Conservation (phyloP, 169 alveolate genomes). For the Babesia sp. region DNA sequence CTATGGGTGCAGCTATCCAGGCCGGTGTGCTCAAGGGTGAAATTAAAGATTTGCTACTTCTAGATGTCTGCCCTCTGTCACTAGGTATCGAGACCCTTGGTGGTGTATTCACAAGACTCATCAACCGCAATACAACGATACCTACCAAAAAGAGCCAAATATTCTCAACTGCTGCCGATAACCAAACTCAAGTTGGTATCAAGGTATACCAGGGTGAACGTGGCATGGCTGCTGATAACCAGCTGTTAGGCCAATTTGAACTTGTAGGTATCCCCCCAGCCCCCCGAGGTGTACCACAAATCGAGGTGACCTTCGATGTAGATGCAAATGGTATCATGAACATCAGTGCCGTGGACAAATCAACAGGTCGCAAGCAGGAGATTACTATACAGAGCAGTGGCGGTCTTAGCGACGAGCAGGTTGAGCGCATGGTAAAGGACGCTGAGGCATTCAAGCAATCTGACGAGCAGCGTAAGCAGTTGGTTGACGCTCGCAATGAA, state of each 20-base stretch:
- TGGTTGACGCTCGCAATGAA: conserved; percentile 92
- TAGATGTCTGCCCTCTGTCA: conserved; percentile 95
- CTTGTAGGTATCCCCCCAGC: conserved; percentile 98
- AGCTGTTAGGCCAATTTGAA: conserved; percentile 96
- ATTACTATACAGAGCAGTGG: conserved; percentile 96
- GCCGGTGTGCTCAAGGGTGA: conserved; percentile 97
- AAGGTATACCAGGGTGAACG: conserved; percentile 99
- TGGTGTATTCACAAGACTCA: conserved; percentile 95
- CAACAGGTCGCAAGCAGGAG: conserved; percentile 93
- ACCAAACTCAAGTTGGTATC: conserved; percentile 96
- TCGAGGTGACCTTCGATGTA: conserved; percentile 95
- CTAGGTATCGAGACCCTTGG: conserved; percentile 97
- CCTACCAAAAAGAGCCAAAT: conserved; percentile 98
- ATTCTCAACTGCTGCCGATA: conserved; percentile 97
- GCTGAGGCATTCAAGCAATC: conserved; percentile 93
- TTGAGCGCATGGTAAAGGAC: conserved; percentile 96
- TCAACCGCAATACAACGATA: conserved; percentile 96
- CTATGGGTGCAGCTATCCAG: conserved; percentile 99
- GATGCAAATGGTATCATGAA: conserved; percentile 98
- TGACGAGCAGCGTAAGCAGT: conserved; percentile 91
- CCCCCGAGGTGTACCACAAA: conserved; percentile 95
- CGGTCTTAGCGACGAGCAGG: conserved; percentile 89
- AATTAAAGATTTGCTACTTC: conserved; percentile 93
- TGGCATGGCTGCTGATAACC: conserved; percentile 96
- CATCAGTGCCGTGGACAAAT: conserved; percentile 96